A percentile compares a stretch with the other conserved stretches of the same genome.
Conservation (phyloP, 2,329 filamentous ascomycete species). For the Curvularia sp. region DNA sequence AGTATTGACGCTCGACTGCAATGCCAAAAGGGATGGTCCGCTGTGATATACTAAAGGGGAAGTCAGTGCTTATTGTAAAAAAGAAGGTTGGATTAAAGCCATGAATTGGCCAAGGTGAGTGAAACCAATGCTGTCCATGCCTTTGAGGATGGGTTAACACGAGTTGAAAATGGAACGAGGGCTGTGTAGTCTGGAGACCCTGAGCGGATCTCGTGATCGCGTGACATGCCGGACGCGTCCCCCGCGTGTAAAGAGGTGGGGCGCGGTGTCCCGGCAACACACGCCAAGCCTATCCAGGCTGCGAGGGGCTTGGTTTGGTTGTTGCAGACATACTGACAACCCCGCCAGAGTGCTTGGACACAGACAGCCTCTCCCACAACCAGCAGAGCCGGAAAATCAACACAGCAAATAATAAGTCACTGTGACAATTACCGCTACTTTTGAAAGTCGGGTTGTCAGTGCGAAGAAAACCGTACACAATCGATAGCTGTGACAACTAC, state of each 20-base stretch:
- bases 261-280: constrained; percentile 16
- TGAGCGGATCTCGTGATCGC: constrained; percentile 14
- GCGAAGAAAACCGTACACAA: no score
- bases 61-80: neutral
- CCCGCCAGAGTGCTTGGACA: neutral
- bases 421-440: no score
- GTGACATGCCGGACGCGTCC: constrained; percentile 15
- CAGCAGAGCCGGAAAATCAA: no score
- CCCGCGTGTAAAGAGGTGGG: constrained; percentile 12
- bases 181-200: neutral
- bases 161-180: neutral
- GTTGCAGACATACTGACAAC: neutral
- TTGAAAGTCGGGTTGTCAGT: no score
- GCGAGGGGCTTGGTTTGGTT: constrained; percentile 11
- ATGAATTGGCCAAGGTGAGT: neutral
- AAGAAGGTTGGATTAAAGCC: neutral
- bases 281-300: constrained; percentile 11
- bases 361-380: neutral
- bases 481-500: no score
- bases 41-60: neutral
- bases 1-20: neutral
- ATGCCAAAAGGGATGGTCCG: neutral
- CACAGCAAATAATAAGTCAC: no score
- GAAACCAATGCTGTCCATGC: neutral
- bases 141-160: neutral